Evolutionary conservation across 2,329 filamentous ascomycete genomes (phyloP).

Genomic region (Fusarium subtropicale): DNA sequence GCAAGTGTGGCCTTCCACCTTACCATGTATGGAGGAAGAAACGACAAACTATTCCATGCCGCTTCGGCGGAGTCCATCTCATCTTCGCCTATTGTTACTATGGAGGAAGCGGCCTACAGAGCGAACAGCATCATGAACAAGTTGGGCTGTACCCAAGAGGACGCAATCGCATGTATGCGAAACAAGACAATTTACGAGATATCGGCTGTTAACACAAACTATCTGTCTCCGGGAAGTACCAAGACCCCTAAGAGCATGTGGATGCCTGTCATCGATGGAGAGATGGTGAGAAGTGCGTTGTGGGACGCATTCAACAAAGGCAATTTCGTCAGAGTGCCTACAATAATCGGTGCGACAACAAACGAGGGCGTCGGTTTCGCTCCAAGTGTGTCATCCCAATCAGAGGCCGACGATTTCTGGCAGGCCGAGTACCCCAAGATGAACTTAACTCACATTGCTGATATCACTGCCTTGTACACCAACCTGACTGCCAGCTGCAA

Average conservation of each 20-base stretch:
- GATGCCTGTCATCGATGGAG: constrained; percentile 65
- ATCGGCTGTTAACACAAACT: constrained; percentile 56
- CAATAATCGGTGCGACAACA: constrained; percentile 58
- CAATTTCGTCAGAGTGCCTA: constrained; percentile 64
- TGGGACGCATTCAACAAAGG: constrained; percentile 62
- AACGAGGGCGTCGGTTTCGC: constrained; percentile 54
- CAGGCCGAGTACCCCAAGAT: constrained; percentile 51
- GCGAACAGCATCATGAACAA: constrained; percentile 61
- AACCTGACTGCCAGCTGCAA: constrained; percentile 50
- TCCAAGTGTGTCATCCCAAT: constrained; percentile 49
- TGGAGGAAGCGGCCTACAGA: constrained; percentile 62
- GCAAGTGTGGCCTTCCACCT: constrained; percentile 73
- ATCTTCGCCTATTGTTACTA: constrained; percentile 60
- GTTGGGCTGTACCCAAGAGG: constrained; percentile 54
- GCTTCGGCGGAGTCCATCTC: constrained; percentile 64
- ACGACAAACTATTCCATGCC: constrained; percentile 63
- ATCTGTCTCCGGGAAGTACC: constrained; percentile 46
- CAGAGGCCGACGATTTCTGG: constrained; percentile 49
- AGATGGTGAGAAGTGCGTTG: constrained; percentile 61
- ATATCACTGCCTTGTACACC: constrained; percentile 52
- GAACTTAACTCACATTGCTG: constrained; percentile 45
- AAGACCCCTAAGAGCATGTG: constrained; percentile 63
- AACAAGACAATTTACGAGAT: constrained; percentile 56
- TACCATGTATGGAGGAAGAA: constrained; percentile 62
- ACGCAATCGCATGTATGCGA: constrained; percentile 61